Base-by-base conservation (phyloP, 306 rosid genomes). In the Mucuna pruriens region DNA sequence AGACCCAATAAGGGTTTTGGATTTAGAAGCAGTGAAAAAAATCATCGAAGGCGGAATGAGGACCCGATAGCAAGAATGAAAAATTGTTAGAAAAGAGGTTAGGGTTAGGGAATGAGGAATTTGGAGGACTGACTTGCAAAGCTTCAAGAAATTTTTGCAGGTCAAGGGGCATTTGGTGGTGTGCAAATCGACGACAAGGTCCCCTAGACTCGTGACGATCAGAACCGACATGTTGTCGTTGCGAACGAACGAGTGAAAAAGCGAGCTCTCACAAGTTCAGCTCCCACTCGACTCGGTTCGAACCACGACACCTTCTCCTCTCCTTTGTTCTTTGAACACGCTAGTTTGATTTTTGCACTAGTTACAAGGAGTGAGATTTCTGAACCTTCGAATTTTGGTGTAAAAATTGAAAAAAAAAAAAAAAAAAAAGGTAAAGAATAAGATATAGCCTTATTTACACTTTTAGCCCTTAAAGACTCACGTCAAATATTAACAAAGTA, bases 101-200 rank as follows among this genome's bases (percentile, higher is more conserved):
- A 57, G 23, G 69, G 17, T 55, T 15, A 17, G 36, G 7, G 31
- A 25, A 16, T 17, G 31, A 2, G 71, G 58, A 16, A 7, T 31
- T 26, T 12, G 9, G 66, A 60, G 19, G 4, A 84, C 92, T 83
- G 0, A 95, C 98, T 89, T 95, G 96, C 99, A 93, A 42, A 95
- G 96, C 90, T 95, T 95, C 82, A 95, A 57, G 94, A 95, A 95
- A 77, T 93, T 95, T 72, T 95, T 95, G 85, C 88, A 74, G 75
- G 99, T 93, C 79, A 93, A 69, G 70, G 99, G 97, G 84, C 99
- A 95, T 70, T 84, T 88, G 20, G 87, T 91, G 1, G 94, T 58
- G 86, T 80, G 84, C 84, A 95, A 85, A 85, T 95, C 99, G 42
- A 95, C 74, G 7, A 95, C 98, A 39, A 93, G 44, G 80, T 95